Percentiles rank a stretch among this genome's conserved stretches.
phyloP scores from a whole-genome alignment of 768 basidiomycete species.

The Neoboletus subvelutipes region DNA sequence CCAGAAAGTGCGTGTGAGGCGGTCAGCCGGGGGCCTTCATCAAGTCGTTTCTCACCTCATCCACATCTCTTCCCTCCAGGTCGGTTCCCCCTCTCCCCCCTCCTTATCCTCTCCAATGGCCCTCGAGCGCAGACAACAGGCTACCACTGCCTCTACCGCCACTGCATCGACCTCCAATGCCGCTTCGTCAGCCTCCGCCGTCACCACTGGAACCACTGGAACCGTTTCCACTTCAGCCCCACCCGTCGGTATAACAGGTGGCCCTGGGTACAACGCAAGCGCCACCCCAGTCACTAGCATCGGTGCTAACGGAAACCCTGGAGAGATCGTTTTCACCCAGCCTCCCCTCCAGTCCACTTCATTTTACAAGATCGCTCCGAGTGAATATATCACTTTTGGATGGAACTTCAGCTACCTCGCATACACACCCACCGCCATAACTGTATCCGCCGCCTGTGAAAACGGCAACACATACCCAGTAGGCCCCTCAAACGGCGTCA shows the following conservation, averaged over 20 bases:
- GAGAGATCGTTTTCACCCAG: conserved; percentile 52
- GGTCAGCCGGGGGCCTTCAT: conserved; percentile 1
- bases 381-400: conserved; percentile 62
- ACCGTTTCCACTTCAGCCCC: neutral
- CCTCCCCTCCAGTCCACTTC: conserved; percentile 59
- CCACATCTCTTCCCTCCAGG: neutral
- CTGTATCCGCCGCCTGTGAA: conserved; percentile 62
- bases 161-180: conserved; percentile 1
- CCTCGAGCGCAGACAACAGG: conserved; percentile 28
- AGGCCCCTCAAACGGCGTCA: conserved; percentile 53
- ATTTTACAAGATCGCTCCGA: conserved; percentile 63
- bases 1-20: conserved; percentile 13
- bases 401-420: conserved; percentile 69
- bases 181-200: neutral
- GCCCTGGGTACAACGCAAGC: conserved; percentile 25
- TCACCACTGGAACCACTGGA: neutral
- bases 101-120: conserved; percentile 9
- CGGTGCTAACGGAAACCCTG: conserved; percentile 38
- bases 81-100: neutral
- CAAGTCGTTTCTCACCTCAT: neutral
- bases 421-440: conserved; percentile 51
- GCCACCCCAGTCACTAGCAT: conserved; percentile 25
- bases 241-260: conserved; percentile 26
- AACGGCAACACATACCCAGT: conserved; percentile 71
- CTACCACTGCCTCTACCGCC: neutral